Conservation (phyloP, 805 yeast genomes). For the Lachancea nothofagi region DNA sequence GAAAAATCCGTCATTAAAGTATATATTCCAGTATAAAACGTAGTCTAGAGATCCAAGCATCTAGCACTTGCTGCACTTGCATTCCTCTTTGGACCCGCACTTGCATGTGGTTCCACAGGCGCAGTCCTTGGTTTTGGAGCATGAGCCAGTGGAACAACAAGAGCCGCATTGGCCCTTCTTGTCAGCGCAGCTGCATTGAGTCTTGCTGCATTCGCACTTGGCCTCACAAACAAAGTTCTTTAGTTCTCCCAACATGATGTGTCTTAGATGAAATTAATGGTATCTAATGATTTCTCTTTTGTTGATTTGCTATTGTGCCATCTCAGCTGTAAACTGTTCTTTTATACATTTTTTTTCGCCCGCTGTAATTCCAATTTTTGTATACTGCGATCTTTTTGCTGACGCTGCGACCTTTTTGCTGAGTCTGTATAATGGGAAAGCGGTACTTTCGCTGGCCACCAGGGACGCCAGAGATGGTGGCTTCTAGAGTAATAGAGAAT, state of each 20-base stretch:
- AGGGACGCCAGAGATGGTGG: too few species aligned
- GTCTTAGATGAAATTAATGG: too few species aligned
- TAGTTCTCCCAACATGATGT: conserved; percentile 8
- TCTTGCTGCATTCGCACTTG: conserved; percentile 6
- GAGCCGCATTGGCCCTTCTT: conserved; percentile 4
- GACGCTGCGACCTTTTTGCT: conserved; percentile 1
- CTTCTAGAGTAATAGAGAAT: too few species aligned
- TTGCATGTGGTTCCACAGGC: conserved; percentile 7
- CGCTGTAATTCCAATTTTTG: neutral
- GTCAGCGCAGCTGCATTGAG: conserved; percentile 7
- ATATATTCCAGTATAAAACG: too few species aligned
- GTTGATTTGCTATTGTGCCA: too few species aligned
- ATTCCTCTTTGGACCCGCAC: conserved; percentile 10
- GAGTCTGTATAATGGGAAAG: neutral
- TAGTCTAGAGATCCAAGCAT: too few species aligned
- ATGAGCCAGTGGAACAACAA: conserved; percentile 2
- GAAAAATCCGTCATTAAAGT: too few species aligned
- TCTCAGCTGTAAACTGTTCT: too few species aligned
- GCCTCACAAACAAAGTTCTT: conserved; percentile 7
- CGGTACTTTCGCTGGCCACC: conserved; percentile 1
- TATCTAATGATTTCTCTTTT: too few species aligned
- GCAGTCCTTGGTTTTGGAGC: conserved; percentile 6
- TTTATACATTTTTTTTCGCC: too few species aligned
- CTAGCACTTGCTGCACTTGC: conserved; percentile 5
- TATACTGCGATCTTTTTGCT: neutral